Percentiles rank a stretch among this genome's conserved stretches.
Conservation (phyloP, 768 basidiomycete genomes). For the Kwoniella dendrophila region DNA sequence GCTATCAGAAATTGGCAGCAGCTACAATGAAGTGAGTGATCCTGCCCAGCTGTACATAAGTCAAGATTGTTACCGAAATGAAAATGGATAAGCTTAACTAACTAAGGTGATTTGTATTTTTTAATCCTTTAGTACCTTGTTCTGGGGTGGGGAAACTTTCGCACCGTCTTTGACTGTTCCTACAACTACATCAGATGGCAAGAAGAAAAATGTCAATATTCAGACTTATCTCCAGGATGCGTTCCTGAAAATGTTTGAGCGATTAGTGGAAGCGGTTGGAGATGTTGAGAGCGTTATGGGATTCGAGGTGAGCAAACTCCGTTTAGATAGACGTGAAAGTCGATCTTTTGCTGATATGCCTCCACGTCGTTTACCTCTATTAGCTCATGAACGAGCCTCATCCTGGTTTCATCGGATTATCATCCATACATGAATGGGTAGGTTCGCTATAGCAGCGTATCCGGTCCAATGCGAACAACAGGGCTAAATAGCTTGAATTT, state of each 20-base stretch:
- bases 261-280: conserved; percentile 69
- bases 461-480: not conserved
- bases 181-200: conserved; percentile 46
- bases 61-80: no score
- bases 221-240: conserved; percentile 81
- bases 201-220: conserved; percentile 63
- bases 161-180: conserved; percentile 68
- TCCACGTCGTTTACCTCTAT: no score
- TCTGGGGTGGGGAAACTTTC: conserved; percentile 90
- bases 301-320: conserved; percentile 69
- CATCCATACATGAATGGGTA: conserved; percentile 73
- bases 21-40: conserved; percentile 73
- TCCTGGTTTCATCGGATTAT: conserved; percentile 81
- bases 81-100: no score
- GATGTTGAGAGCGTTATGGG: conserved; percentile 79
- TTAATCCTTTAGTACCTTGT: conserved; percentile 68
- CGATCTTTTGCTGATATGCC: no score
- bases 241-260: conserved; percentile 76
- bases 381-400: conserved; percentile 96
- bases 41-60: not conserved
- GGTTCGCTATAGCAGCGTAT: conserved; percentile 3
- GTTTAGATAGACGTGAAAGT: not conserved
- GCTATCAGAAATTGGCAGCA: conserved; percentile 89
- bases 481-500: not conserved
- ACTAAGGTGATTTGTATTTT: not conserved